These are phyloP conservation scores for Sphaerosporella brunnea DNA, from an alignment of 495 filamentous ascomycete species.

Conservation along the genomic window DNA sequence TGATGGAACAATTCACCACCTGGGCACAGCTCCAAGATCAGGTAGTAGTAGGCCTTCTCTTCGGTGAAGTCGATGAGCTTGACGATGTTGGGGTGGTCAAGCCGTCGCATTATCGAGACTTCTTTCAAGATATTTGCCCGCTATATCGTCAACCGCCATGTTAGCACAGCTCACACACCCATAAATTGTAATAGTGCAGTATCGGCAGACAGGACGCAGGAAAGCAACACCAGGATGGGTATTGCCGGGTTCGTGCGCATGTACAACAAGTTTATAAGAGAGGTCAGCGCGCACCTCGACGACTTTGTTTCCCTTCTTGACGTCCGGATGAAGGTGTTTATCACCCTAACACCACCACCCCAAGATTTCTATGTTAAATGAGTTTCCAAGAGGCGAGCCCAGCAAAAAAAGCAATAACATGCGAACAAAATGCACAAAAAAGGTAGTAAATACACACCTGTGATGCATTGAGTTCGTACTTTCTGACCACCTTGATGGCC, in stretches of 20 bases:
- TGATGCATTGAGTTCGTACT: constrained; percentile 94
- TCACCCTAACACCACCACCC: constrained; percentile 48
- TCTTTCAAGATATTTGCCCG: constrained; percentile 95
- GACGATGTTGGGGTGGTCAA: constrained; percentile 91
- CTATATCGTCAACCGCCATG: constrained; percentile 32
- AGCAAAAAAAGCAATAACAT: constrained; percentile 12
- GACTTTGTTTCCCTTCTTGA: constrained; percentile 82
- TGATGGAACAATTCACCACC: constrained; percentile 97
- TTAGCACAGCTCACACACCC: constrained; percentile 21
- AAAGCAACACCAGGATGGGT: constrained; percentile 1
- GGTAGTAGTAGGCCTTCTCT: constrained; percentile 89
- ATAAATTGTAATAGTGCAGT: background rate
- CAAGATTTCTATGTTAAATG: constrained; percentile 28
- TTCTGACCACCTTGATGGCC: constrained; percentile 95
- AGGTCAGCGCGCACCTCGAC: constrained; percentile 66
- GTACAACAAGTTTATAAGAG: constrained; percentile 27
- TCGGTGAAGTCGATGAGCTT: constrained; percentile 87
- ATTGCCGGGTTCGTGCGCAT: too few relatives aligned
- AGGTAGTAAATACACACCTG: constrained; percentile 55
- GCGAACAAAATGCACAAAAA: constrained; percentile 26
- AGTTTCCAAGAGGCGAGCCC: constrained; percentile 6
- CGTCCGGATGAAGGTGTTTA: constrained; percentile 78
- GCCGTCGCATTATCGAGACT: constrained; percentile 92
- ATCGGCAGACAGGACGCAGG: background rate
- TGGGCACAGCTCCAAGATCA: constrained; percentile 84